Evolutionary conservation across 805 yeast species (phyloP).

Genomic region (Clavispora carvajalis): DNA sequence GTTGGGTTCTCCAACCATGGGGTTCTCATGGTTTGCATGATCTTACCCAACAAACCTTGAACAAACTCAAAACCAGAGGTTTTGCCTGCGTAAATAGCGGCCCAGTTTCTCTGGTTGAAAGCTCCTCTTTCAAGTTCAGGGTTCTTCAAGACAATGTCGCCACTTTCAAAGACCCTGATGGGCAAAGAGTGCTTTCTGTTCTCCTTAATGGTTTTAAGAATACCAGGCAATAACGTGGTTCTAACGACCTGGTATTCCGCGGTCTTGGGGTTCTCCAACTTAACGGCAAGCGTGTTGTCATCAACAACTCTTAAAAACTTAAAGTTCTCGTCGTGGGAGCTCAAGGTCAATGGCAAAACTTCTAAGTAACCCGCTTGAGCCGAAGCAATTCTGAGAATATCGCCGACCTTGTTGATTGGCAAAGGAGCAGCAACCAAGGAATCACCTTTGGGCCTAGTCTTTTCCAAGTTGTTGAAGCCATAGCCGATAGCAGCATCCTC

Average conservation of each 20-base stretch:
- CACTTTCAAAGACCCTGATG: slow-evolving; percentile 89
- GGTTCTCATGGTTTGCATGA: slow-evolving; percentile 94
- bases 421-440: slow-evolving; percentile 82
- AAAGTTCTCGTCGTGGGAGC: slow-evolving; percentile 97
- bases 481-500: slow-evolving; percentile 97
- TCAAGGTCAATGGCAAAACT: slow-evolving; percentile 90
- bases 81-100: slow-evolving; percentile 91
- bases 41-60: slow-evolving; percentile 90
- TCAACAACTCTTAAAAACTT: slow-evolving; percentile 72
- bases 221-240: slow-evolving; percentile 90
- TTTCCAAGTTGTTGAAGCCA: slow-evolving; percentile 85
- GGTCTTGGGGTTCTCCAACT: slow-evolving; percentile 94
- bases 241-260: slow-evolving; percentile 96
- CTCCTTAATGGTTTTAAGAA: slow-evolving; percentile 90
- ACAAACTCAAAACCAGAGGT: slow-evolving; percentile 91
- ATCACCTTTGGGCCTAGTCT: slow-evolving; percentile 71
- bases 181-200: slow-evolving; percentile 95
- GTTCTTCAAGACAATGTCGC: slow-evolving; percentile 89
- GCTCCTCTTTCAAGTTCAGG: slow-evolving; percentile 80
- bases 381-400: slow-evolving; percentile 83
- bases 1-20: slow-evolving; percentile 64
- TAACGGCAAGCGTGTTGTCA: slow-evolving; percentile 74
- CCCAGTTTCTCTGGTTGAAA: slow-evolving; percentile 88
- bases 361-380: slow-evolving; percentile 96
- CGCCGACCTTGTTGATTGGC: slow-evolving; percentile 86